phyloP scores from a whole-genome alignment of 345 rosid genomes.

The Murraya paniculata region DNA sequence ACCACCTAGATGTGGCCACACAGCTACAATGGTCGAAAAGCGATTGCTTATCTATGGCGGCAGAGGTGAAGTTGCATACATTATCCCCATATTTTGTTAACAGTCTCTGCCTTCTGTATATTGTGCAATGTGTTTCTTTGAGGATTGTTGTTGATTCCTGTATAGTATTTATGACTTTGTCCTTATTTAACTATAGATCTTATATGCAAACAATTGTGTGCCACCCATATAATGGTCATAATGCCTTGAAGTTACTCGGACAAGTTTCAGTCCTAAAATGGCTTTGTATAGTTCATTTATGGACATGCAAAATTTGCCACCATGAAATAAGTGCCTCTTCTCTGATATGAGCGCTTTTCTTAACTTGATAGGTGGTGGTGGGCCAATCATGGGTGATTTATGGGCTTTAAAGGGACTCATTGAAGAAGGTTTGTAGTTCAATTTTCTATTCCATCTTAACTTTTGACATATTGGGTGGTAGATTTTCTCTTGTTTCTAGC shows the following conservation, averaged over 20 bases:
- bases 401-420: slow-evolving; percentile 99
- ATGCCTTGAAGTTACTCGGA: neutral
- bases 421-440: slow-evolving; percentile 67
- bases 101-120: neutral
- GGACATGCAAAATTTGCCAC: neutral
- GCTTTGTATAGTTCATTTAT: neutral
- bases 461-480: neutral
- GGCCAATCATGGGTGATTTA: slow-evolving; percentile 98
- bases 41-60: slow-evolving; percentile 94
- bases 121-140: neutral
- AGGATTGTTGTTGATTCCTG: neutral
- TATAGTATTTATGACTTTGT: neutral
- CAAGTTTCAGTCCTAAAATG: neutral
- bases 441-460: slow-evolving; percentile 10
- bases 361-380: slow-evolving; percentile 79
- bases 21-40: slow-evolving; percentile 96
- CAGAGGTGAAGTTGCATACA: slow-evolving; percentile 54
- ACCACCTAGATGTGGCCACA: slow-evolving; percentile 97
- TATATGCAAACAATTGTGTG: neutral
- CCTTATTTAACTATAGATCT: neutral
- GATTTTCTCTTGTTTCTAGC: neutral
- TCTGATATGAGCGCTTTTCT: slow-evolving; percentile 15
- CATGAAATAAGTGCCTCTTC: neutral
- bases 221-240: neutral
- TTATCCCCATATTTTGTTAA: neutral